Conservation (phyloP, 2,329 filamentous ascomycete species). For the Talaromyces verruculosus region DNA sequence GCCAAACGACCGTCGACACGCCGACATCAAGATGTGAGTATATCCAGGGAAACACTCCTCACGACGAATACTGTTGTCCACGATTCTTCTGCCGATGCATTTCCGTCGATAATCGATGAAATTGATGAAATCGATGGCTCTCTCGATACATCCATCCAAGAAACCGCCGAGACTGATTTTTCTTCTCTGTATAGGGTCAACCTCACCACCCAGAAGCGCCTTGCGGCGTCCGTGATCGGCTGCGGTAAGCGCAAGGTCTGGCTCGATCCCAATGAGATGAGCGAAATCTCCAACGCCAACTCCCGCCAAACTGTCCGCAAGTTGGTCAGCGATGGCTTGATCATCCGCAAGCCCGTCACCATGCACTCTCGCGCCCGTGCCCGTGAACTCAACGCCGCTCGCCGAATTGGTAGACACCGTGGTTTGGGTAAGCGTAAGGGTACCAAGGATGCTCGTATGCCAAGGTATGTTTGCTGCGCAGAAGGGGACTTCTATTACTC, state of each 20-base stretch:
- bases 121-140: neutral
- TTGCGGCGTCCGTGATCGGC: conserved; percentile 96
- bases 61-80: conserved; percentile 23
- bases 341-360: conserved; percentile 99
- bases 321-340: conserved; percentile 98
- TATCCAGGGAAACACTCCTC: conserved; percentile 26
- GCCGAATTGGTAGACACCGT: conserved; percentile 94
- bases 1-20: conserved; percentile 48
- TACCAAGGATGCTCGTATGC: conserved; percentile 99
- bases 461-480: conserved; percentile 64
- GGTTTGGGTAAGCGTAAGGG: conserved; percentile 99
- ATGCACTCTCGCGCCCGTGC: conserved; percentile 99
- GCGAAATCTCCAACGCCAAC: conserved; percentile 99
- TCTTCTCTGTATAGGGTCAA: conserved; percentile 74
- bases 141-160: neutral
- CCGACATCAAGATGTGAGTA: conserved; percentile 50
- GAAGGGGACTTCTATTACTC: neutral
- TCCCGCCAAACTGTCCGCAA: conserved; percentile 99
- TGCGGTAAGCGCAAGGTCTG: conserved; percentile 99
- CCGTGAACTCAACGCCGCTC: conserved; percentile 89
- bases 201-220: conserved; percentile 99
- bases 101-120: conserved; percentile 22
- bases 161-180: conserved; percentile 13
- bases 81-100: conserved; percentile 26
- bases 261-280: conserved; percentile 99